Conservation (phyloP, 345 rosid genomes). For the Pugionium dolabratum region DNA sequence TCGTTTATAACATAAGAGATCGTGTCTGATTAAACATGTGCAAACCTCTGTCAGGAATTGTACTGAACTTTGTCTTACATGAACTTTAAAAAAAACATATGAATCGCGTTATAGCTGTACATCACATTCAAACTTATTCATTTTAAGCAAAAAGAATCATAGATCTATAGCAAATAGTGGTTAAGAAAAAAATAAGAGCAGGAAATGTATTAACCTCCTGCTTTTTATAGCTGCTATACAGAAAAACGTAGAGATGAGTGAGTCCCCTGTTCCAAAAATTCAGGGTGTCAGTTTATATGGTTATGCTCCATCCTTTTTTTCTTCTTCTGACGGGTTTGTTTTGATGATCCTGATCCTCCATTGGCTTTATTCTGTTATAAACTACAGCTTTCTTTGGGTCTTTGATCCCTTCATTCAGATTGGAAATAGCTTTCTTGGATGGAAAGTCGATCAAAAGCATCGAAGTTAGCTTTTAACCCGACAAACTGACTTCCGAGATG, state of each 20-base stretch:
- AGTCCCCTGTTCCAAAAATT: slow-evolving; percentile 30
- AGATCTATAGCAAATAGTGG: slow-evolving; percentile 18
- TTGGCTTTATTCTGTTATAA: slow-evolving; percentile 29
- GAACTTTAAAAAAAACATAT: not conserved
- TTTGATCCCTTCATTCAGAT: slow-evolving; percentile 44
- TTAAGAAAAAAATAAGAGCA: slow-evolving; percentile 2
- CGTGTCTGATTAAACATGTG: not conserved
- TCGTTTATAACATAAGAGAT: not conserved
- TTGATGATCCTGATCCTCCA: slow-evolving; percentile 20
- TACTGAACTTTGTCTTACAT: not conserved
- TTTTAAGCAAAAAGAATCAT: slow-evolving; percentile 34
- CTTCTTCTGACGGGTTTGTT: slow-evolving; percentile 14
- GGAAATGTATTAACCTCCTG: slow-evolving; percentile 1
- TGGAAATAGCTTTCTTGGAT: slow-evolving; percentile 72
- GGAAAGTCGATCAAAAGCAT: slow-evolving; percentile 83
- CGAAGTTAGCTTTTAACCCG: slow-evolving; percentile 82
- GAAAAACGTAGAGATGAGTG: slow-evolving; percentile 19
- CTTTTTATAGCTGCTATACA: slow-evolving; percentile 20
- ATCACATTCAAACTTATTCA: slow-evolving; percentile 28
- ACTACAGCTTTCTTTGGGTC: slow-evolving; percentile 8
- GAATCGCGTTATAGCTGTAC: slow-evolving; percentile 3
- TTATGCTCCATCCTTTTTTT: slow-evolving; percentile 30
- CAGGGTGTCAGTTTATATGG: slow-evolving; percentile 34
- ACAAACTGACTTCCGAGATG: slow-evolving; percentile 81
- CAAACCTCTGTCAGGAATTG: not conserved